A percentile compares a stretch with the other conserved stretches of the same genome.
Conservation (phyloP, 768 basidiomycete genomes). For the Mycena chlorophos region DNA sequence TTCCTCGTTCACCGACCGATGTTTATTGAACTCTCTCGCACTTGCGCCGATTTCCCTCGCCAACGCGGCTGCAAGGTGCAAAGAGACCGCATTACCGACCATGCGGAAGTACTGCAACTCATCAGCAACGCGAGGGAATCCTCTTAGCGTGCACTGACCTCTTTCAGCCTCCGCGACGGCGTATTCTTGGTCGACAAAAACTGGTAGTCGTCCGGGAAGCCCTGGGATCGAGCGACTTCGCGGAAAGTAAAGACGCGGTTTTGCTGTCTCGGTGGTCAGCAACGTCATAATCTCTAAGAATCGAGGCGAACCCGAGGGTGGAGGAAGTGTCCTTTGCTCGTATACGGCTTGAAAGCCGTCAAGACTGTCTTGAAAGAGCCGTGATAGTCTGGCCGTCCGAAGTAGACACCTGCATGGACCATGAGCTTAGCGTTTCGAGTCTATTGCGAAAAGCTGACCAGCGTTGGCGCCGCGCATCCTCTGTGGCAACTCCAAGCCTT, state of each 20-base stretch:
- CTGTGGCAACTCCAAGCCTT: no score
- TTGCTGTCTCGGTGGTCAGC: slow-evolving; percentile 38
- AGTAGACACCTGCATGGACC: no score
- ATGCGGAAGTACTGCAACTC: slow-evolving; percentile 12
- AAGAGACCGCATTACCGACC: slow-evolving; percentile 16
- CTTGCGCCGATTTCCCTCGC: slow-evolving; percentile 13
- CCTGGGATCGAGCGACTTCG: slow-evolving; percentile 55
- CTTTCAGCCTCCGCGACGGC: slow-evolving; percentile 8
- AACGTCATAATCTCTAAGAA: neutral
- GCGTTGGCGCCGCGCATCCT: no score
- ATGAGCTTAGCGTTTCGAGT: no score
- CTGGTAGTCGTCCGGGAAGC: slow-evolving; percentile 50
- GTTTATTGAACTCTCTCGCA: no score
- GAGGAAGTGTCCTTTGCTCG: neutral
- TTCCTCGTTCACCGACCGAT: no score
- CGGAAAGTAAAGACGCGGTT: slow-evolving; percentile 48
- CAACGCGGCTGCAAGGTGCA: slow-evolving; percentile 11
- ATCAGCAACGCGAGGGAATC: no score
- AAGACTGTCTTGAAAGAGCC: slow-evolving; percentile 8
- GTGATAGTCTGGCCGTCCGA: slow-evolving; percentile 1
- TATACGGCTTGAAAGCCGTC: slow-evolving; percentile 1
- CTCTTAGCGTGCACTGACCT: neutral
- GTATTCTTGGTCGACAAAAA: slow-evolving; percentile 40
- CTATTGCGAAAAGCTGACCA: no score
- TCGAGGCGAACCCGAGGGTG: slow-evolving; percentile 7